These are phyloP conservation scores for Myotisia sp. DNA, from an alignment of 2,329 filamentous ascomycete genomes.

Conservation along the genomic window DNA sequence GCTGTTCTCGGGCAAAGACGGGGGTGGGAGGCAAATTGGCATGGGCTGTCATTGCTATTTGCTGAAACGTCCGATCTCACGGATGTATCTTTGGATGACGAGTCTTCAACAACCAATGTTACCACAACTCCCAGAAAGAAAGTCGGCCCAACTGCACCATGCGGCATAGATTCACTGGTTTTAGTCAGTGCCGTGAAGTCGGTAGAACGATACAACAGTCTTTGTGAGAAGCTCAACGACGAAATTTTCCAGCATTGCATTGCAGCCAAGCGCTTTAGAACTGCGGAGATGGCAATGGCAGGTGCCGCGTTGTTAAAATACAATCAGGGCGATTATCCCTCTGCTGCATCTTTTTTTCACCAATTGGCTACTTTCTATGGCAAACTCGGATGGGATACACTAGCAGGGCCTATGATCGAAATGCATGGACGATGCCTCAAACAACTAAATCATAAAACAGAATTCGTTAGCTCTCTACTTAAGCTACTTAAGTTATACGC, in stretches of 20 bases:
- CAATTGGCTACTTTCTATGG: constrained; percentile 67
- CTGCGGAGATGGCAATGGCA: constrained; percentile 61
- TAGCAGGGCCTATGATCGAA: constrained; percentile 71
- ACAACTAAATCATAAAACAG: constrained; percentile 58
- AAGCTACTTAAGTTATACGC: constrained; percentile 42
- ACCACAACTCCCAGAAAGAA: not conserved
- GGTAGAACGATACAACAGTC: constrained; percentile 48
- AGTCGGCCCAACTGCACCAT: constrained; percentile 14
- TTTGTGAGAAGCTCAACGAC: constrained; percentile 67
- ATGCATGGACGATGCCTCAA: constrained; percentile 76
- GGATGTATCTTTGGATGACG: constrained; percentile 24
- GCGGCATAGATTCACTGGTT: constrained; percentile 42
- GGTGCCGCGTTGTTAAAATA: constrained; percentile 80
- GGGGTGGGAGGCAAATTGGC: constrained; percentile 68
- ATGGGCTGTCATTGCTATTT: constrained; percentile 35
- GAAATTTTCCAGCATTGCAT: constrained; percentile 70
- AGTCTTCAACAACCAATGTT: constrained; percentile 10
- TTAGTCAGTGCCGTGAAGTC: constrained; percentile 49
- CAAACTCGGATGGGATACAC: constrained; percentile 58
- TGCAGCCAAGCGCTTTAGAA: constrained; percentile 62
- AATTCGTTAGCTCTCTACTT: constrained; percentile 63
- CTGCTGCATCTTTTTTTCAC: constrained; percentile 64
- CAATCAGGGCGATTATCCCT: constrained; percentile 55
- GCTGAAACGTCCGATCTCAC: constrained; percentile 21
- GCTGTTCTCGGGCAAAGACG: constrained; percentile 57